A percentile compares a stretch with the other conserved stretches of the same genome.
These are phyloP conservation scores for Sporisorium exsertum DNA, from an alignment of 1,284 basidiomycete genomes.

Conservation along the genomic window DNA sequence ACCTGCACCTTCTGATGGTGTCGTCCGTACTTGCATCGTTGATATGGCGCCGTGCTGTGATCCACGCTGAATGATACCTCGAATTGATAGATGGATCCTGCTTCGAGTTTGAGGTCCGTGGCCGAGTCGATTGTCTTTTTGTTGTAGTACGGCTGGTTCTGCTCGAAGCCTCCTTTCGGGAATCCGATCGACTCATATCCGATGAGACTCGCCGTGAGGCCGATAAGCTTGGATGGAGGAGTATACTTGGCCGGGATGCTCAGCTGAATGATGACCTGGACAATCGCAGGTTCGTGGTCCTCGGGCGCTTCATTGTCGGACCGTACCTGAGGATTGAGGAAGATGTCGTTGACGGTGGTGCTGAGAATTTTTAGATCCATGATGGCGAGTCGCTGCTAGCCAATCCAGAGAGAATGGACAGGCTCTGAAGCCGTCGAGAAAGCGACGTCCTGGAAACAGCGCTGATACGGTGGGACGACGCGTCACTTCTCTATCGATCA, in stretches of 20 bases:
- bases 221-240: slow-evolving; percentile 41
- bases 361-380: slow-evolving; percentile 57
- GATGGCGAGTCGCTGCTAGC: too few relatives aligned
- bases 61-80: slow-evolving; percentile 48
- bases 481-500: neutral
- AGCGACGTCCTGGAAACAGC: neutral
- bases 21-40: slow-evolving; percentile 49
- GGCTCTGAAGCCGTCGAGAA: neutral
- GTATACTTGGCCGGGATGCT: slow-evolving; percentile 36
- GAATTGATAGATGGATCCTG: slow-evolving; percentile 49
- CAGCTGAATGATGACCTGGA: slow-evolving; percentile 49
- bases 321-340: slow-evolving; percentile 37
- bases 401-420: too few relatives aligned
- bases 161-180: slow-evolving; percentile 51
- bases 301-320: slow-evolving; percentile 36
- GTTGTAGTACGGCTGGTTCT: slow-evolving; percentile 52
- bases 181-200: slow-evolving; percentile 53
- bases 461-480: neutral
- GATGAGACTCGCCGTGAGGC: slow-evolving; percentile 34
- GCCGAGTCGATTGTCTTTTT: slow-evolving; percentile 47
- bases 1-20: slow-evolving; percentile 51
- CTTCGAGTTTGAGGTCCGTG: slow-evolving; percentile 39
- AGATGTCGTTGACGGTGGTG: slow-evolving; percentile 50
- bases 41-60: slow-evolving; percentile 51
- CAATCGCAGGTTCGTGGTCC: slow-evolving; percentile 39